Percentiles rank a stretch among this genome's conserved stretches.
These are phyloP conservation scores for Quillaja saponaria DNA, from an alignment of 306 rosid species.

Conservation along the genomic window DNA sequence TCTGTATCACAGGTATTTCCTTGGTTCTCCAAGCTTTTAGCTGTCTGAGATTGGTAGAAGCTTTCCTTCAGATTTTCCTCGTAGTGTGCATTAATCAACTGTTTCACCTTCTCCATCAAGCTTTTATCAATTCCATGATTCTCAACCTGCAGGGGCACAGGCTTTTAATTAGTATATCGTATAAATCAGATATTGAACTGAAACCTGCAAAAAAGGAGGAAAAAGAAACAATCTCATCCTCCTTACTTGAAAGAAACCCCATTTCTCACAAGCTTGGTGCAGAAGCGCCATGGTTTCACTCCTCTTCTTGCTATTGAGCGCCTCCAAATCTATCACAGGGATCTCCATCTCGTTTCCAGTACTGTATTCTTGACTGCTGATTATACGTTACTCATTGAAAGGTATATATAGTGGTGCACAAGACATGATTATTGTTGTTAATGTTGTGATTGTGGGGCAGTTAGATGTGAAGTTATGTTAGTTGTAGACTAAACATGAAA, in stretches of 20 bases:
- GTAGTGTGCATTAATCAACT: constrained; percentile 55
- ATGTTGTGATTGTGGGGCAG: too few species aligned
- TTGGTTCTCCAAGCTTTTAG: constrained; percentile 47
- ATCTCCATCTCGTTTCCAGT: constrained; percentile 43
- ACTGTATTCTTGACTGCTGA: constrained; percentile 32
- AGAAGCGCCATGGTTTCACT: constrained; percentile 56
- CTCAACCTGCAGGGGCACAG: constrained; percentile 51
- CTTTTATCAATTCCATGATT: constrained; percentile 68
- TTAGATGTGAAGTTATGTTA: constrained; percentile 23
- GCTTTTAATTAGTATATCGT: not conserved
- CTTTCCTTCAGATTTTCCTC: constrained; percentile 66
- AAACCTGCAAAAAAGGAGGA: not conserved
- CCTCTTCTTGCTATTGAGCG: constrained; percentile 60
- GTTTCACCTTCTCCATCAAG: constrained; percentile 78
- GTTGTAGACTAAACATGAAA: constrained; percentile 21
- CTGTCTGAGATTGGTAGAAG: constrained; percentile 66
- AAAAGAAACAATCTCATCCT: constrained; percentile 8
- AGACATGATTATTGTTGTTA: too few species aligned
- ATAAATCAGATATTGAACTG: not conserved
- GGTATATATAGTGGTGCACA: constrained; percentile 54
- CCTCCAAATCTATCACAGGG: constrained; percentile 71
- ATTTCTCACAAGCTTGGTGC: constrained; percentile 73
- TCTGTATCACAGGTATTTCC: constrained; percentile 43
- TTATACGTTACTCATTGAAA: constrained; percentile 19
- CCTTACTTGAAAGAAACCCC: constrained; percentile 73